Percentiles rank a stretch among this genome's conserved stretches.
Evolutionary conservation across 345 rosid species (phyloP).

Genomic region (Noccaea bulbosa): DNA sequence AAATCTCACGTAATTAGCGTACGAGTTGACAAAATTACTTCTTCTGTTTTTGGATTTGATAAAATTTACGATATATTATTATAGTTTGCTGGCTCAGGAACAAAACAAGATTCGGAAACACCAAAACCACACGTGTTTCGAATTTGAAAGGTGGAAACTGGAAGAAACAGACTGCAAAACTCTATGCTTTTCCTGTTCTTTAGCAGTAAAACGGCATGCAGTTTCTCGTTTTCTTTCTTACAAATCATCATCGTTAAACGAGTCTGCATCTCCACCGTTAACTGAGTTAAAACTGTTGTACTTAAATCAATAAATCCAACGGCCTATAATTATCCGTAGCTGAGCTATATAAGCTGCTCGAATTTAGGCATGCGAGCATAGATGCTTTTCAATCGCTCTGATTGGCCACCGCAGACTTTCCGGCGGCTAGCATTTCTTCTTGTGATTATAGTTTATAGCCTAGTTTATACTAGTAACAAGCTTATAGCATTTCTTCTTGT

Average conservation of each 20-base stretch:
- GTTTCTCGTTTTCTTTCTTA: not conserved
- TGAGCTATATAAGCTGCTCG: conserved; percentile 15
- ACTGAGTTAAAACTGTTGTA: conserved; percentile 3
- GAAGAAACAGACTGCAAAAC: not conserved
- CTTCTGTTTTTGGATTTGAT: no score
- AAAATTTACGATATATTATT: no score
- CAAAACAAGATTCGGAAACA: not conserved
- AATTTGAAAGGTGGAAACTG: not conserved
- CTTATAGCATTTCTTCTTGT: no score
- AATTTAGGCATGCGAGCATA: conserved; percentile 4
- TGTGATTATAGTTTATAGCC: no score
- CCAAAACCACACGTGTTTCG: not conserved
- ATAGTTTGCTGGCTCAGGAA: not conserved
- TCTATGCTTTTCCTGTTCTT: not conserved
- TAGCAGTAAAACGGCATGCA: not conserved
- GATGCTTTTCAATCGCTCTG: not conserved
- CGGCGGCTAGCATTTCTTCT: conserved; percentile 1
- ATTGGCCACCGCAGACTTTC: conserved; percentile 14
- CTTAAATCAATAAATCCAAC: not conserved
- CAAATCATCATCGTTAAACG: not conserved
- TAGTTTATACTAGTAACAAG: no score
- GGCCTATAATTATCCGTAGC: not conserved
- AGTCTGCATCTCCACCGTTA: conserved; percentile 11
- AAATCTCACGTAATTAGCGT: not conserved
- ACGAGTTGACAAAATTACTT: not conserved